phyloP scores from a whole-genome alignment of 352 stramenopile species.

The Globisporangium viniferum region DNA sequence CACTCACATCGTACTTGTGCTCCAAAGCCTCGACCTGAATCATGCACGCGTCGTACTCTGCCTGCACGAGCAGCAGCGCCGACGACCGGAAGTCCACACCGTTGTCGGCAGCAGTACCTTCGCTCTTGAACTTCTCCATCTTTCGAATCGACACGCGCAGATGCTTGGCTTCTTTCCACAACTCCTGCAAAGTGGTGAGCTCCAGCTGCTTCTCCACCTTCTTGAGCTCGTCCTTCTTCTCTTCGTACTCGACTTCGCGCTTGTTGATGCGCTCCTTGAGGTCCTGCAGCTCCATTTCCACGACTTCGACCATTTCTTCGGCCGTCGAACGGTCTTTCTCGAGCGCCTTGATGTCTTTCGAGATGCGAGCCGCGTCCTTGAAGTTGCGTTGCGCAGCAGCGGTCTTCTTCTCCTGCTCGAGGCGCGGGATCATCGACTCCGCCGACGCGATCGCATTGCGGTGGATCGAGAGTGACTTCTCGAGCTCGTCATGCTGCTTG shows the following conservation, averaged over 20 bases:
- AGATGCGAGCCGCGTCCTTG: slow-evolving; percentile 81
- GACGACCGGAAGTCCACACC: slow-evolving; percentile 68
- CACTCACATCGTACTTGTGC: slow-evolving; percentile 66
- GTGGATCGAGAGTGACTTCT: slow-evolving; percentile 70
- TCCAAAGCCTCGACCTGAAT: slow-evolving; percentile 59
- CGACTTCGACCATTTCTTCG: slow-evolving; percentile 80
- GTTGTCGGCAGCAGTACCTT: slow-evolving; percentile 45
- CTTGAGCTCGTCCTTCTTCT: slow-evolving; percentile 76
- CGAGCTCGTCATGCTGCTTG: slow-evolving; percentile 73
- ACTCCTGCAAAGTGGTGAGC: slow-evolving; percentile 56
- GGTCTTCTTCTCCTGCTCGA: slow-evolving; percentile 80
- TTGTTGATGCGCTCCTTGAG: slow-evolving; percentile 71
- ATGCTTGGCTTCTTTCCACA: slow-evolving; percentile 75
- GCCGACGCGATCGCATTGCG: slow-evolving; percentile 81
- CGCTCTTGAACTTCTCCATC: slow-evolving; percentile 70
- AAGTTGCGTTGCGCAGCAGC: slow-evolving; percentile 82
- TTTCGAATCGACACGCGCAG: slow-evolving; percentile 54
- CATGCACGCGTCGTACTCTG: slow-evolving; percentile 71
- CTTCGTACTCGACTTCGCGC: slow-evolving; percentile 59
- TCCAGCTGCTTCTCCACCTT: slow-evolving; percentile 76
- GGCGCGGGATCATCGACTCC: slow-evolving; percentile 69
- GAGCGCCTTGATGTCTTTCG: slow-evolving; percentile 84
- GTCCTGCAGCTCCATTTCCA: slow-evolving; percentile 82
- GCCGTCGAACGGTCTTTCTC: slow-evolving; percentile 79
- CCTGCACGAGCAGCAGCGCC: slow-evolving; percentile 67